A percentile compares a stretch with the other conserved stretches of the same genome.
Conservation (phyloP, 192 early-diverging fungal genomes). For the Coemansia sp. region DNA sequence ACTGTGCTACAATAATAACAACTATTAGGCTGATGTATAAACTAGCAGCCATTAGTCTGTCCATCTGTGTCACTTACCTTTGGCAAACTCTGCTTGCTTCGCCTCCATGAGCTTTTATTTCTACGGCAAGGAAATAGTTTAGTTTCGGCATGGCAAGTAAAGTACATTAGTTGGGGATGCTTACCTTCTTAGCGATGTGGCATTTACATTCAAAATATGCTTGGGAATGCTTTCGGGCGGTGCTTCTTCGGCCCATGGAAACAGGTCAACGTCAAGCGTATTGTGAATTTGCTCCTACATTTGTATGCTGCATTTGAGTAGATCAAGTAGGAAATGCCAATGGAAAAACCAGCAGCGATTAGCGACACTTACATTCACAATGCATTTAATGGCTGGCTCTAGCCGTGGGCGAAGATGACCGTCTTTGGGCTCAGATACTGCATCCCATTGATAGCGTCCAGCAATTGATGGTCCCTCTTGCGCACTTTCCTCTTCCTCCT, state of each 20-base stretch:
- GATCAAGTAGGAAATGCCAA: background rate
- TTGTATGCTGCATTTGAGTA: background rate
- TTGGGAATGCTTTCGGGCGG: conserved; percentile 27
- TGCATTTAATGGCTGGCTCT: conserved; percentile 35
- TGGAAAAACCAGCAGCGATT: background rate
- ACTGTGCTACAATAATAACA: background rate
- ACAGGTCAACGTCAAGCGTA: conserved; percentile 20
- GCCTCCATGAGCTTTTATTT: conserved; percentile 13
- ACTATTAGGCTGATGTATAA: background rate
- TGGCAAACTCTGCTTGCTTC: background rate
- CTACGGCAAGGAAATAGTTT: background rate
- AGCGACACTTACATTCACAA: conserved; percentile 19
- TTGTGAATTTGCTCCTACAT: conserved; percentile 19
- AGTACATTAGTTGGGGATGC: background rate
- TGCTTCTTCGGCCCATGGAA: conserved; percentile 38
- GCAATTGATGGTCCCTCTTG: background rate
- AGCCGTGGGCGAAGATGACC: conserved; percentile 21
- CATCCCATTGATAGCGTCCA: background rate
- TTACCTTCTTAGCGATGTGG: conserved; percentile 46
- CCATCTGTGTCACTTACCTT: background rate
- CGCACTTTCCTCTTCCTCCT: background rate
- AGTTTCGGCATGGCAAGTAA: background rate
- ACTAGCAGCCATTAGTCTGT: no score
- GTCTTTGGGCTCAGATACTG: background rate
- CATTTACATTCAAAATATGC: conserved; percentile 23